Base-by-base conservation (phyloP, 495 filamentous ascomycete genomes). In the Aspergillus indologenus region DNA sequence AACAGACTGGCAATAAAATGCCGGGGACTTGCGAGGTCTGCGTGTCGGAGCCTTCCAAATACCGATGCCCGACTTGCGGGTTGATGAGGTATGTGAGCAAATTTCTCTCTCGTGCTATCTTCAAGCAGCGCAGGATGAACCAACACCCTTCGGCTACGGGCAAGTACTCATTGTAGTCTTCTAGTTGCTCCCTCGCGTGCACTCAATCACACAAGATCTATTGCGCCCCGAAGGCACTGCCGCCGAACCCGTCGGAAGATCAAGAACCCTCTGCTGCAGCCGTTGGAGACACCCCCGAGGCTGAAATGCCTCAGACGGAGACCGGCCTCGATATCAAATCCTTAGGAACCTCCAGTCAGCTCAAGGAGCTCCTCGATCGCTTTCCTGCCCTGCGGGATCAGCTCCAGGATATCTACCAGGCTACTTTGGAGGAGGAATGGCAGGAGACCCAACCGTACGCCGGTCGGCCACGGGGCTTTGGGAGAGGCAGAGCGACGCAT, bases 171-270 rank as follows among this genome's bases (percentile, higher is more conserved):
- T 60, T 61, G 45, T 42, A 11, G 20, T 19, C 53, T 47, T n/a
- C 20, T 47, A 91, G 88, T 65, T 91, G 88, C 64, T 90, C 87
- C 1, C 77, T 89, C 47, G 72, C 79, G 22, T 91, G 88, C 70
- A 87, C 82, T 56, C 83, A 81, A 61, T 70, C 77, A 24, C 88
- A 91, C 74, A 87, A 79, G 64, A 77, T 78, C 44, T 78, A 77
- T 56, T 79, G 76, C 59, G 69, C 75, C 21, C 74, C 75, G 17
- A 76, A 75, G 60, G 59, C 65, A 48, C 60, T 49, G 15, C 62
- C 64, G 22, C 45, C 66, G 46, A 67, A 61, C 34, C 17, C 45
- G 22, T 29, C 53, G 51, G 54, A 67, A 47, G 66, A 82, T 43
- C 53, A 63, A 11, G 26, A 69, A 20, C 63, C 57, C 34, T 23